A percentile compares a stretch with the other conserved stretches of the same genome.
These are phyloP conservation scores for Parmales sp. DNA, from an alignment of 108 stramenopile genomes.

Conservation along the genomic window DNA sequence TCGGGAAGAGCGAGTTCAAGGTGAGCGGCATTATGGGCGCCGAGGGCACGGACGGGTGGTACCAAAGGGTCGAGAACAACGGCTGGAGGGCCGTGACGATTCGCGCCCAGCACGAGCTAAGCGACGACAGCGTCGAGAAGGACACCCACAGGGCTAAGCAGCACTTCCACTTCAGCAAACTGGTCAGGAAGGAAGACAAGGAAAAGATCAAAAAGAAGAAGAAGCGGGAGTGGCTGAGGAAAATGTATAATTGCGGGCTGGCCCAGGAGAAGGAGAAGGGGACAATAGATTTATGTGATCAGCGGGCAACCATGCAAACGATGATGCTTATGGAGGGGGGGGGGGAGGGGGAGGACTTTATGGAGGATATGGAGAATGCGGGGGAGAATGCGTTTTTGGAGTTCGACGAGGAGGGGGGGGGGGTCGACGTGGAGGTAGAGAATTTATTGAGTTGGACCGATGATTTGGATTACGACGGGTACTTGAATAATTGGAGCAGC, in stretches of 20 bases:
- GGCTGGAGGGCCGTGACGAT: conserved; percentile 36
- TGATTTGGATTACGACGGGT: conserved; percentile 20
- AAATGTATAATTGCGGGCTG: conserved; percentile 20
- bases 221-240: conserved; percentile 23
- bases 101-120: background rate
- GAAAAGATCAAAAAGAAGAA: conserved; percentile 16
- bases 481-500: conserved; percentile 3
- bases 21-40: background rate
- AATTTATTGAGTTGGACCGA: conserved; percentile 19
- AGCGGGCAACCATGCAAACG: background rate
- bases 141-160: conserved; percentile 12
- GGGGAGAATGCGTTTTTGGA: background rate
- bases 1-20: background rate
- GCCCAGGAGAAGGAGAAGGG: conserved; percentile 7
- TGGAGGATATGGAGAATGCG: conserved; percentile 4
- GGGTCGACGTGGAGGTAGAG: conserved; percentile 1
- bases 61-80: conserved; percentile 39
- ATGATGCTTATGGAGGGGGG: background rate
- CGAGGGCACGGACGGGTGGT: conserved; percentile 25
- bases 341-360: background rate
- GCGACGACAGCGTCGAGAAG: conserved; percentile 5
- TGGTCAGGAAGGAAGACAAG: conserved; percentile 23
- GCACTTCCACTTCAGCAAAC: conserved; percentile 17
- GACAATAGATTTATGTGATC: background rate
- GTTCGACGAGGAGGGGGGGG: background rate